These are phyloP conservation scores for Mycena amicta DNA, from an alignment of 768 basidiomycete species.

Conservation along the genomic window DNA sequence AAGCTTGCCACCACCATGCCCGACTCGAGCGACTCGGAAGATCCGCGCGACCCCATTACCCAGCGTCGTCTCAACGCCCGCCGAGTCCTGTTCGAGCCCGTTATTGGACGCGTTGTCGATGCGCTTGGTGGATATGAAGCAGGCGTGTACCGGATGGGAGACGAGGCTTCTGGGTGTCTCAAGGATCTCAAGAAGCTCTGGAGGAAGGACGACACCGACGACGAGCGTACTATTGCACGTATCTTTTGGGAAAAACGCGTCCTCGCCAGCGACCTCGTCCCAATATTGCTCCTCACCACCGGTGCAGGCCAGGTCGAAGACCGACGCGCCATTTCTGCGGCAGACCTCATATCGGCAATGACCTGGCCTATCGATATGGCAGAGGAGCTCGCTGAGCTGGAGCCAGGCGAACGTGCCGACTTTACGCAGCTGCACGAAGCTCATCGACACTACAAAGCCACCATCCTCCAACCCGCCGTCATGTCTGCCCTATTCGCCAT, in stretches of 20 bases:
- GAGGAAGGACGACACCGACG: constrained; percentile 96
- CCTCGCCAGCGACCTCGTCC: constrained; percentile 83
- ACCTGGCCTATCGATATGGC: constrained; percentile 99
- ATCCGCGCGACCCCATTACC: constrained; percentile 16
- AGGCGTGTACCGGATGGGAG: constrained; percentile 72
- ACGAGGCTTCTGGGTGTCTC: constrained; percentile 81
- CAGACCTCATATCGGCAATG: constrained; percentile 93
- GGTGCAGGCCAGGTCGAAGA: constrained; percentile 79
- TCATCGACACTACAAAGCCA: constrained; percentile 89
- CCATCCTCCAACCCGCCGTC: constrained; percentile 67
- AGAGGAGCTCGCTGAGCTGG: constrained; percentile 90
- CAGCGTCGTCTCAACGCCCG: constrained; percentile 17
- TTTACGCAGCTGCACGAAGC: constrained; percentile 82
- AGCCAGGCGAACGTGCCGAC: constrained; percentile 78
- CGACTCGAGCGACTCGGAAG: constrained; percentile 15
- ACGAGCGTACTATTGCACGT: constrained; percentile 92
- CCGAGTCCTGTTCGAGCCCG: constrained; percentile 62
- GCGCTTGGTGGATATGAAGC: constrained; percentile 79
- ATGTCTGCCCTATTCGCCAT: constrained; percentile 76
- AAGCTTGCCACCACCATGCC: constrained; percentile 13
- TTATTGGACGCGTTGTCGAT: constrained; percentile 74
- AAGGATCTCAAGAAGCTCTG: constrained; percentile 95
- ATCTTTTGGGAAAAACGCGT: constrained; percentile 90
- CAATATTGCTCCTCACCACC: constrained; percentile 80
- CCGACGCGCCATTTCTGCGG: constrained; percentile 79